Base-by-base conservation (phyloP, 2,329 filamentous ascomycete genomes). In the Eutypella sp. region DNA sequence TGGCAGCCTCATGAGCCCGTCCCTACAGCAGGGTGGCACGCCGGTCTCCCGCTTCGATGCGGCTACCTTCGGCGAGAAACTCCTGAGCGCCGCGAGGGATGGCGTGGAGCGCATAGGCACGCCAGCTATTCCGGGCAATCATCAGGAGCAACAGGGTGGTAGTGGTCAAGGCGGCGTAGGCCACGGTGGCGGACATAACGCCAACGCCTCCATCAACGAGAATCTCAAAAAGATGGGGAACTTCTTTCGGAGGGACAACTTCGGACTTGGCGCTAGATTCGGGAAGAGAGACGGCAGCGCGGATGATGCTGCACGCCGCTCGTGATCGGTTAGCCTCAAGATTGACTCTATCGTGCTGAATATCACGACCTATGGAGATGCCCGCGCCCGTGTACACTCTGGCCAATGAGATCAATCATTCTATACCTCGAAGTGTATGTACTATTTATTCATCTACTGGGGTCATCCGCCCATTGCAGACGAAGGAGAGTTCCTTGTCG, bases 201-300 rank as follows among this genome's bases (percentile, higher is more conserved):
- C 56, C 15, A 82, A 85, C 58, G 81, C 79, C 7, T 89, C 86
- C 43, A 79, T 96, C 53, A 95, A 96, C 63, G 91, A 95, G 67
- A 96, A 96, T 67, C 65, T 97, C 67, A 91, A 89, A 71, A 96
- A 89, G 64, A 88, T 99, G 68, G 92, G 92, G 20, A 96, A 95
- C 68, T 96, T 97, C 70, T 97, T 97, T 72, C 83, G 86, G 51
- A 75, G 92, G 52, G 92, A 96, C 70, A 84, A 92, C 52, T 87
- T 87, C 24, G 81, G 84, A 2, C 78, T 92, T 52, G 85, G 87
- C 2, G 81, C 79, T 10, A 72, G 86, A 53, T 91, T 91, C 64
- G 87, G 86, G 40, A 83, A 79, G 67, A 67, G 78, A 42, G 76
- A 79, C 46, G 68, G 68, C 2, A 73, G 70, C 42, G 53, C 37